Evolutionary conservation across 495 filamentous ascomycete genomes (phyloP).

Genomic region (Entonaema liquescens): DNA sequence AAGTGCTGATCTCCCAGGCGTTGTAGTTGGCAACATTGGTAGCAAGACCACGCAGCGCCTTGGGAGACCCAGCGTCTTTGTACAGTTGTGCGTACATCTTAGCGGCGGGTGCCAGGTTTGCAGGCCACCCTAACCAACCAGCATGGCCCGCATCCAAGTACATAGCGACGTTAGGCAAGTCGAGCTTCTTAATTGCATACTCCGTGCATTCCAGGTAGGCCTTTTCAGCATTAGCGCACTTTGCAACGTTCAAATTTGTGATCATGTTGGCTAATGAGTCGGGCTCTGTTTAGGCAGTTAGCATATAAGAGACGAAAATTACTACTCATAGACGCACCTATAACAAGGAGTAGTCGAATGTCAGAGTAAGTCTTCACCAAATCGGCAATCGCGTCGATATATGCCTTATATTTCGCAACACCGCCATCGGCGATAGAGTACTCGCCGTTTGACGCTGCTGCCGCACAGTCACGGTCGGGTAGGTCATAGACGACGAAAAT

Average conservation of each 20-base stretch:
- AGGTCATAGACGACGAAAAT: conserved; percentile 69
- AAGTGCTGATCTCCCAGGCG: conserved; percentile 60
- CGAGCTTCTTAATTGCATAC: conserved; percentile 67
- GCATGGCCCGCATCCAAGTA: conserved; percentile 75
- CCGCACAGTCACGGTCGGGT: conserved; percentile 71
- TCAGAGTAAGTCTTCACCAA: conserved; percentile 45
- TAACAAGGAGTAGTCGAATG: conserved; percentile 45
- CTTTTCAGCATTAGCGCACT: conserved; percentile 63
- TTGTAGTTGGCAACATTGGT: conserved; percentile 86
- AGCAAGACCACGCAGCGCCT: conserved; percentile 69
- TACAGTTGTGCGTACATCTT: conserved; percentile 67
- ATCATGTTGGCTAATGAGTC: conserved; percentile 74
- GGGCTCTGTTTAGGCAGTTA: conserved; percentile 54
- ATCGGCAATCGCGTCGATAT: conserved; percentile 62
- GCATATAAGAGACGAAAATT: not conserved
- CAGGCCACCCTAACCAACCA: conserved; percentile 83
- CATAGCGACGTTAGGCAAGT: conserved; percentile 72
- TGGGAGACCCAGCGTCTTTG: conserved; percentile 64
- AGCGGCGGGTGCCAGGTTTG: conserved; percentile 69
- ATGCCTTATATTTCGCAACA: conserved; percentile 66
- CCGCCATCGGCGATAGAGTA: conserved; percentile 59
- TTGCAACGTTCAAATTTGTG: conserved; percentile 66
- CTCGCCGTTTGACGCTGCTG: conserved; percentile 70
- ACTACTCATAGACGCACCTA: not conserved
- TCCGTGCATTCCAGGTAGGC: conserved; percentile 67